Evolutionary conservation across 2,329 filamentous ascomycete genomes (phyloP).

Genomic region (Fusarium tricinctum): DNA sequence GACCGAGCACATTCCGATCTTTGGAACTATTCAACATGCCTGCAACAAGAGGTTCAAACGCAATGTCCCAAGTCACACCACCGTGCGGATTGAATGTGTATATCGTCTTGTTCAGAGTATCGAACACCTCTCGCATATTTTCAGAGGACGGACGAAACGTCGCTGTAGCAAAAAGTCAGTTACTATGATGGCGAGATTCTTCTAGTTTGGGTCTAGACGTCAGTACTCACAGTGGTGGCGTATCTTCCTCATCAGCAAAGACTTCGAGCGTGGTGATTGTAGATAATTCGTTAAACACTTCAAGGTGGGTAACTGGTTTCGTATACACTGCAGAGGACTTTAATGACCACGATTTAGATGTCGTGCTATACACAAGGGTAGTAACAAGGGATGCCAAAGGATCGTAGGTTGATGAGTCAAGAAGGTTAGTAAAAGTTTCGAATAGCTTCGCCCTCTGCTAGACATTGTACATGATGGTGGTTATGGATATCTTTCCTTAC

Average conservation of each 20-base stretch:
- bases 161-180: neutral
- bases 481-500: neutral
- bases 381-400: neutral
- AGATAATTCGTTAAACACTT: neutral
- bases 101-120: neutral
- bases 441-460: neutral
- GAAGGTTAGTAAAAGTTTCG: neutral
- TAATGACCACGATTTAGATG: neutral
- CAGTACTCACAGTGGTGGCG: neutral
- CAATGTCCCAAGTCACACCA: neutral
- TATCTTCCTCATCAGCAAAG: neutral
- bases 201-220: rapidly evolving
- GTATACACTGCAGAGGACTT: conserved; percentile 2
- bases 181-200: neutral
- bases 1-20: neutral
- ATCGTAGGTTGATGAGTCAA: neutral
- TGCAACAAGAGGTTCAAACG: neutral
- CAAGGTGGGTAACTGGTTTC: neutral
- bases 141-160: neutral
- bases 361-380: neutral
- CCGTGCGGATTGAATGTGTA: neutral
- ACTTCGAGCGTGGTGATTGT: neutral
- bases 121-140: neutral
- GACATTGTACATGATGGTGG: neutral
- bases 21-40: neutral